A percentile compares a stretch with the other conserved stretches of the same genome.
Conservation (phyloP, 148 eudicot genomes). For the Vaccinium macrocarpon region DNA sequence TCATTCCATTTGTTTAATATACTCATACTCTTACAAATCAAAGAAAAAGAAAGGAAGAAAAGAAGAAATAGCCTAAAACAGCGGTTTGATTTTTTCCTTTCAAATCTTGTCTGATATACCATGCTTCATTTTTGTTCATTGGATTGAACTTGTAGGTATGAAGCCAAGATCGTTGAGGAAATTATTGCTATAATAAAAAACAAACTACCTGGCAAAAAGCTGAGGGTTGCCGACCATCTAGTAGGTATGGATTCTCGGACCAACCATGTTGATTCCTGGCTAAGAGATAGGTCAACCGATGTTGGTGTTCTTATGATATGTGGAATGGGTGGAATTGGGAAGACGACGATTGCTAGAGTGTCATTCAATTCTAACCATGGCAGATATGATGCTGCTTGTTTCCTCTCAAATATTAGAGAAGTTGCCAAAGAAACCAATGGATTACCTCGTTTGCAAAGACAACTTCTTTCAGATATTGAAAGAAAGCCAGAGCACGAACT, state of each 20-base stretch:
- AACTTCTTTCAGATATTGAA: not conserved
- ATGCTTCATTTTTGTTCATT: not conserved
- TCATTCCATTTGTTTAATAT: not conserved
- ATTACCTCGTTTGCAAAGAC: not conserved
- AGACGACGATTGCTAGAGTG: not conserved
- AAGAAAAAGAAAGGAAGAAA: too few species aligned
- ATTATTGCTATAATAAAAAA: not conserved
- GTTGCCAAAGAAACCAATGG: not conserved
- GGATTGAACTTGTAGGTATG: not conserved
- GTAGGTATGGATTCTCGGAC: not conserved
- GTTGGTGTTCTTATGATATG: not conserved
- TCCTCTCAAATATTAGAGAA: not conserved
- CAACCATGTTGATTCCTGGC: not conserved
- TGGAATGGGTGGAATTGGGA: constrained; percentile 3
- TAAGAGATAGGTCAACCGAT: not conserved
- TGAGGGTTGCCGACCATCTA: not conserved
- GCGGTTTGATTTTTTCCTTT: too few species aligned
- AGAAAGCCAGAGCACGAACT: not conserved
- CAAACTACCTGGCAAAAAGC: not conserved
- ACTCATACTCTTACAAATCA: not conserved
- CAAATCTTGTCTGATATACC: too few species aligned
- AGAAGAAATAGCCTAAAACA: not conserved
- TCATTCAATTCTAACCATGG: not conserved
- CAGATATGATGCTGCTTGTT: not conserved
- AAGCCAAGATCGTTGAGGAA: not conserved